Evolutionary conservation across 208 protist genomes (phyloP), one percentile per base, ranked within the genome.

Genomic region (Wallacemonas collosoma): DNA sequence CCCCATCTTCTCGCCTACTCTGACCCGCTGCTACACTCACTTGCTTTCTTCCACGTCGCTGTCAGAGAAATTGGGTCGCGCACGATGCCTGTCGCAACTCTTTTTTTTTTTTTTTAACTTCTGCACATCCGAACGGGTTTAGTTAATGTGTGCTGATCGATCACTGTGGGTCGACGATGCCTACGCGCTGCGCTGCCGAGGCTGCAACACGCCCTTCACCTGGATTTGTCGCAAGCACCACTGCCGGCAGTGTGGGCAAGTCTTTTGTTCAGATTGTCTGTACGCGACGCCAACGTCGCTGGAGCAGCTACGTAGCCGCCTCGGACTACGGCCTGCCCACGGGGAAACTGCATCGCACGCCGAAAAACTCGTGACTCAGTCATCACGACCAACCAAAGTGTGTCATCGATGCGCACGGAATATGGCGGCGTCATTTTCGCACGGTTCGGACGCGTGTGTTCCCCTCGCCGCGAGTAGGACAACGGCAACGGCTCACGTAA

Each of bases 151-250:
- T 77, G 73, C 68, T 68, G 47, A 79, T 75, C 8, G 73, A 83
- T 80, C 83, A 0, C 70, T 96, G 3, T 96, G 91, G 91, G 88
- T 96, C 12, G 87, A 90, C 15, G 91, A 96, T 72, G 73, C 72
- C 38, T 93, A 90, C 57, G 91, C 84, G 4, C 47, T 83, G 43
- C 85, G 83, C 12, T 96, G 91, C 63, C 64, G 85, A 15, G 73
- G 71, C 1, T 96, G 91, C 64, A 63, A 81, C 7, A 72, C 79
- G 39, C 75, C 72, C 64, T 96, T 96, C 67, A 83, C 77, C 1
- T 57, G 90, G n/a, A 60, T 93, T 17, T 75, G 85, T 6, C 84
- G 91, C 12, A 82, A 83, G 6, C 91, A 96, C 69, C 91, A 96
- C 71, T 96, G 91, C 71, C 78, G 91, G 1, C 72, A 86, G 50